These are phyloP conservation scores for Hypomontagnella submonticulosa DNA, from an alignment of 495 filamentous ascomycete genomes.

Conservation along the genomic window DNA sequence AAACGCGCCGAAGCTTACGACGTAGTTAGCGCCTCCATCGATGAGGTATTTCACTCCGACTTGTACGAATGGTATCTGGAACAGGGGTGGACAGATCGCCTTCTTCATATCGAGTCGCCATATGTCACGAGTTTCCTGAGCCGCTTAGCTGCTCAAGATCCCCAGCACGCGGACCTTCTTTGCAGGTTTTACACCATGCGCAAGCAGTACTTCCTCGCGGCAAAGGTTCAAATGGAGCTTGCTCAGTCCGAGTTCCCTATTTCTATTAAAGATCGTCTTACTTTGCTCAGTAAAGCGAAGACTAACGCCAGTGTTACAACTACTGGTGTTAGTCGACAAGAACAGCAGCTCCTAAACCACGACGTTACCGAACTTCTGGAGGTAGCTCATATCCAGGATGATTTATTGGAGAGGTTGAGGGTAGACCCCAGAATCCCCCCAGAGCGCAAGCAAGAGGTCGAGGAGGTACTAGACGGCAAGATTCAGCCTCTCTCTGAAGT, in stretches of 20 bases:
- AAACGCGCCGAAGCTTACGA: slow-evolving; percentile 87
- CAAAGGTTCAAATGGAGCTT: slow-evolving; percentile 83
- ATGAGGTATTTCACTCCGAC: slow-evolving; percentile 93
- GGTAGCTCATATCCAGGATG: slow-evolving; percentile 93
- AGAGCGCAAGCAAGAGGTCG: slow-evolving; percentile 68
- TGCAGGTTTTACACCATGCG: slow-evolving; percentile 89
- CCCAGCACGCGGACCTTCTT: slow-evolving; percentile 86
- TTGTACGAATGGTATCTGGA: slow-evolving; percentile 96
- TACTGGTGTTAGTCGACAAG: slow-evolving; percentile 74
- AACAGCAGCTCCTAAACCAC: slow-evolving; percentile 80
- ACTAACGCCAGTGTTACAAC: slow-evolving; percentile 84
- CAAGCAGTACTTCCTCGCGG: slow-evolving; percentile 83
- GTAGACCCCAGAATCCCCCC: slow-evolving; percentile 72
- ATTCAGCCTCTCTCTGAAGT: slow-evolving; percentile 79
- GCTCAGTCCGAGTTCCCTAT: slow-evolving; percentile 83
- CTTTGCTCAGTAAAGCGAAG: slow-evolving; percentile 87
- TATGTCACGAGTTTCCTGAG: slow-evolving; percentile 89
- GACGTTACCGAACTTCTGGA: slow-evolving; percentile 88
- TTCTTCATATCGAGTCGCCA: slow-evolving; percentile 83
- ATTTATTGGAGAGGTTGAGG: slow-evolving; percentile 82
- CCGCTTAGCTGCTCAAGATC: slow-evolving; percentile 71
- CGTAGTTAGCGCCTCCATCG: slow-evolving; percentile 83
- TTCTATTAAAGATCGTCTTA: slow-evolving; percentile 79
- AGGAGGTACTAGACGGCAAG: slow-evolving; percentile 74
- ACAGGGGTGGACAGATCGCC: slow-evolving; percentile 81